Evolutionary conservation across 305 asterid species (phyloP).

Genomic region (Fraxinus floribunda): DNA sequence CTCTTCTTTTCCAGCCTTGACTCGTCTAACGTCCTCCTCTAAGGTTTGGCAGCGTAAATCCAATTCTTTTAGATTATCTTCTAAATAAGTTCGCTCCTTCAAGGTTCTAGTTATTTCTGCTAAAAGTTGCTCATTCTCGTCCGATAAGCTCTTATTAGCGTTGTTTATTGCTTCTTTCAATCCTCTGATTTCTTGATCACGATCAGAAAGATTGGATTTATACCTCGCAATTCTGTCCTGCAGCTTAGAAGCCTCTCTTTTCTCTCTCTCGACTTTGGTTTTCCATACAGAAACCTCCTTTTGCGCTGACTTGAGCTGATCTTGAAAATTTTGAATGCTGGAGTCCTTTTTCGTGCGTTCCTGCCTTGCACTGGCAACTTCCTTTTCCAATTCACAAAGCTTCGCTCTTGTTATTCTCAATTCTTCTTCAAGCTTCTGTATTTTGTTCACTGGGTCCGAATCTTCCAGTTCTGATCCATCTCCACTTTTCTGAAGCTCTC

Average conservation of each 20-base stretch:
- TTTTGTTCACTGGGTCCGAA: constrained; percentile 29
- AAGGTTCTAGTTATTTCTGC: constrained; percentile 49
- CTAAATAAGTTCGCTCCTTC: constrained; percentile 62
- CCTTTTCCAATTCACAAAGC: constrained; percentile 55
- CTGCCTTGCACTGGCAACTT: constrained; percentile 39
- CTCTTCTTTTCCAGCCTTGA: constrained; percentile 52
- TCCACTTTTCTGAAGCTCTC: constrained; percentile 27
- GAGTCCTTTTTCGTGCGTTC: constrained; percentile 49
- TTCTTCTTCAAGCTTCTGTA: constrained; percentile 49
- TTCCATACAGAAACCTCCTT: constrained; percentile 61
- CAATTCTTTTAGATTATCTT: constrained; percentile 60
- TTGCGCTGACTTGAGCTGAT: constrained; percentile 54
- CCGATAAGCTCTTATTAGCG: constrained; percentile 73
- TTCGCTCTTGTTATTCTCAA: constrained; percentile 43
- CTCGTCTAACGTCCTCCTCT: constrained; percentile 71
- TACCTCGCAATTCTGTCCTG: constrained; percentile 74
- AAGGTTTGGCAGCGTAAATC: constrained; percentile 68
- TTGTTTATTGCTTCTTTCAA: constrained; percentile 66
- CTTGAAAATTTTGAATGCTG: constrained; percentile 39
- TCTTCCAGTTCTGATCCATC: constrained; percentile 32
- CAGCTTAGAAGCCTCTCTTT: constrained; percentile 61
- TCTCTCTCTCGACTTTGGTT: constrained; percentile 59
- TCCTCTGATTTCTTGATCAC: constrained; percentile 79
- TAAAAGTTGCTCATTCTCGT: constrained; percentile 66
- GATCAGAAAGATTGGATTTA: constrained; percentile 63